Conservation (phyloP, 2,329 filamentous ascomycete species). For the Chaetomium strumarium region DNA sequence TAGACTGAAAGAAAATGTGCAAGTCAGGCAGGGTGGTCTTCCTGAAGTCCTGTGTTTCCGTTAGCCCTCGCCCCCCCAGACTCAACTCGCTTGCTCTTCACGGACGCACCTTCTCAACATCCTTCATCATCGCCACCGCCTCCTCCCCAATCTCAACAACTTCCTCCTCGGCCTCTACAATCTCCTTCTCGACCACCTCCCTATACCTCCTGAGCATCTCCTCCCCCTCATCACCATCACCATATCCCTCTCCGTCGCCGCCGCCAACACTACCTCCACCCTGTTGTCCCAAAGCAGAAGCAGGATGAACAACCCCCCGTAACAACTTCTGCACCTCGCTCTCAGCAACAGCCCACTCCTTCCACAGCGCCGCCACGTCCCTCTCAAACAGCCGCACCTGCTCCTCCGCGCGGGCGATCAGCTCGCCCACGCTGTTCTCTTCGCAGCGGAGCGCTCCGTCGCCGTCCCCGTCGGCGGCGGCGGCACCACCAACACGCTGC, state of each 20-base stretch:
- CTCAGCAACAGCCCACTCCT: slow-evolving; percentile 18
- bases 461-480: not conserved
- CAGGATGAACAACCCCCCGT: not conserved
- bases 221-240: slow-evolving; percentile 3
- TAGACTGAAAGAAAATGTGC: slow-evolving; percentile 18
- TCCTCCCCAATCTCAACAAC: slow-evolving; percentile 13
- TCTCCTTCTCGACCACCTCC: slow-evolving; percentile 12
- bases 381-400: slow-evolving; percentile 10
- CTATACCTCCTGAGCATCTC: slow-evolving; percentile 9
- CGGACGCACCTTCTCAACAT: slow-evolving; percentile 20
- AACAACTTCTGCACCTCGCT: slow-evolving; percentile 12
- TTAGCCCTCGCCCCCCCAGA: not conserved
- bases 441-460: slow-evolving; percentile 1
- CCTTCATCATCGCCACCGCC: slow-evolving; percentile 14
- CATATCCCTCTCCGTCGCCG: not conserved
- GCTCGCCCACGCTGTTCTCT: slow-evolving; percentile 9
- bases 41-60: slow-evolving; percentile 14
- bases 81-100: not conserved
- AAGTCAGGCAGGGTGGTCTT: slow-evolving; percentile 19
- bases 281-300: not conserved
- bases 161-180: slow-evolving; percentile 16
- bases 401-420: slow-evolving; percentile 7
- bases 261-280: not conserved
- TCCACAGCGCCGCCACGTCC: slow-evolving; percentile 16
- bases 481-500: not conserved